Evolutionary conservation across 1,139 yeast genomes (phyloP).

Genomic region (Pichia kudriavzevii): DNA sequence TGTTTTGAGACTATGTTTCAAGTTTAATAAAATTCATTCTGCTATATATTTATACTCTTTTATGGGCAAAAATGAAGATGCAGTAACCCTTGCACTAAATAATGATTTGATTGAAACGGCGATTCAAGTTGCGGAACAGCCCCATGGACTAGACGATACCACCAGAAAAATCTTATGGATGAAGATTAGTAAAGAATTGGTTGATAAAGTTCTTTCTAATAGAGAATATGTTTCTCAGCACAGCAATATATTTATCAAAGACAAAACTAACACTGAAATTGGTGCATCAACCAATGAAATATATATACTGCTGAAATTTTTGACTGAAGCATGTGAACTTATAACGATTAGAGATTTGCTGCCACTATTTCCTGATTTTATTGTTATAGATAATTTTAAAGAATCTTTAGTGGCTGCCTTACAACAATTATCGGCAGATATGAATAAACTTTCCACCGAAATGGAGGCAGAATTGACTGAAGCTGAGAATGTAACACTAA

Average conservation of each 20-base stretch:
- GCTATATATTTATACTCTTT: slow-evolving; percentile 67
- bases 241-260: slow-evolving; percentile 14
- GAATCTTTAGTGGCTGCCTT: slow-evolving; percentile 75
- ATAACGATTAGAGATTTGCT: slow-evolving; percentile 73
- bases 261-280: slow-evolving; percentile 4
- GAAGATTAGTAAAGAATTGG: slow-evolving; percentile 54
- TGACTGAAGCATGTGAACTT: slow-evolving; percentile 45
- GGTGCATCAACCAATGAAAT: slow-evolving; percentile 11
- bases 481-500: slow-evolving; percentile 52
- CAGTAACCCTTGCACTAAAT: slow-evolving; percentile 64
- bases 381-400: slow-evolving; percentile 75
- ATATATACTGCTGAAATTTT: slow-evolving; percentile 31
- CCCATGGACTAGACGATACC: slow-evolving; percentile 29
- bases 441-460: slow-evolving; percentile 58
- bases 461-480: slow-evolving; percentile 69
- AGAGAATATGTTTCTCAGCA: slow-evolving; percentile 22
- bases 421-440: slow-evolving; percentile 61
- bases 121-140: slow-evolving; percentile 46
- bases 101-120: slow-evolving; percentile 59
- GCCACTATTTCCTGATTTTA: slow-evolving; percentile 77
- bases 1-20: slow-evolving; percentile 65
- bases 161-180: slow-evolving; percentile 70
- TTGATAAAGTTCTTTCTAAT: slow-evolving; percentile 30
- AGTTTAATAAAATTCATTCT: slow-evolving; percentile 49
- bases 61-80: slow-evolving; percentile 69